These are phyloP conservation scores for Arthrinium puccinioides DNA, from an alignment of 2,329 filamentous ascomycete species.

Conservation along the genomic window DNA sequence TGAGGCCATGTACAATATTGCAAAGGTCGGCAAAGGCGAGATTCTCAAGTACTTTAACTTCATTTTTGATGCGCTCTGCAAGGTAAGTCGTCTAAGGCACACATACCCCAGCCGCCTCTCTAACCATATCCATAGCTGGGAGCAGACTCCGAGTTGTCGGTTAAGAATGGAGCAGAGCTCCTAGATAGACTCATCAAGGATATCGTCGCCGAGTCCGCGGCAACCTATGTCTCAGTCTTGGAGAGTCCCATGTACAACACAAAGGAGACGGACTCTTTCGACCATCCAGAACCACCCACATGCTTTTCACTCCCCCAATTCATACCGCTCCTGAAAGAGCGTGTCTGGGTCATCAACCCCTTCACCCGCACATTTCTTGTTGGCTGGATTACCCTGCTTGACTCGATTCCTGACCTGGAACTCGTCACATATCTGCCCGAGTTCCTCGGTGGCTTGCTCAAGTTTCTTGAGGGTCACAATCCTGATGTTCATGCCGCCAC, in stretches of 20 bases:
- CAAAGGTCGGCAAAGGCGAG: conserved; percentile 97
- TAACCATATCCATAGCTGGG: conserved; percentile 59
- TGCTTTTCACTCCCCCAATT: conserved; percentile 89
- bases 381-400: conserved; percentile 88
- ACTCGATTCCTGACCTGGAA: conserved; percentile 94
- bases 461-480: conserved; percentile 87
- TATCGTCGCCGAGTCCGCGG: conserved; percentile 89
- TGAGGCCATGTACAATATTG: conserved; percentile 99
- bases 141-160: conserved; percentile 90
- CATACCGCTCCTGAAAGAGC: conserved; percentile 86
- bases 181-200: conserved; percentile 93
- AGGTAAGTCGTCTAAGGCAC: conserved; percentile 49
- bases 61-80: conserved; percentile 95
- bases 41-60: conserved; percentile 97
- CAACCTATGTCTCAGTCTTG: conserved; percentile 87
- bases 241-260: conserved; percentile 48
- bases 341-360: conserved; percentile 89
- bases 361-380: conserved; percentile 94
- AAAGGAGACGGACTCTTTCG: conserved; percentile 32
- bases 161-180: conserved; percentile 95
- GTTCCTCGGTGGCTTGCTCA: conserved; percentile 82
- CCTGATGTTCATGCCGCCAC: conserved; percentile 92
- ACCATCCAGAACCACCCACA: conserved; percentile 54
- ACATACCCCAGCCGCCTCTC: conserved; percentile 5
- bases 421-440: conserved; percentile 88